Evolutionary conservation across 73 alveolate genomes (phyloP).

Genomic region (Uronychia binucleata): DNA sequence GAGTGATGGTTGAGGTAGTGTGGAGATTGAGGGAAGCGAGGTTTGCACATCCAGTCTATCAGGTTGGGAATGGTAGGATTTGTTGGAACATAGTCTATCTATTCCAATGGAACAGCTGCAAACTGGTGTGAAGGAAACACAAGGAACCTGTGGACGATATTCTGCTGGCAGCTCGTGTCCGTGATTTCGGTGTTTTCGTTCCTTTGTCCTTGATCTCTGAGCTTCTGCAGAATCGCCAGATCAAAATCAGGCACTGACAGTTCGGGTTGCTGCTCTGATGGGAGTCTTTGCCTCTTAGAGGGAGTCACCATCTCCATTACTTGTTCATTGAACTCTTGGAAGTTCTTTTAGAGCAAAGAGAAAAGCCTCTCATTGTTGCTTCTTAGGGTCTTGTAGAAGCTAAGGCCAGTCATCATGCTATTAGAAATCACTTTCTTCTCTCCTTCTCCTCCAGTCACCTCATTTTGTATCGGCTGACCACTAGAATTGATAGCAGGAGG

Average conservation of each 20-base stretch:
- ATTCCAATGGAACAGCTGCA: not conserved
- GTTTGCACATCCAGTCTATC: not conserved
- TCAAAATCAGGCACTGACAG: not conserved
- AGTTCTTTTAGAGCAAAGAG: not conserved
- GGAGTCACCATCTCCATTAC: not conserved
- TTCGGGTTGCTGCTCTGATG: not conserved
- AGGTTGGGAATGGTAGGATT: not conserved
- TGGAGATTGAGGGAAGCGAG: too few relatives aligned
- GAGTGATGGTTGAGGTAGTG: too few relatives aligned
- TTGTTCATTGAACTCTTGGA: too few relatives aligned
- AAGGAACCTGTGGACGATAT: not conserved
- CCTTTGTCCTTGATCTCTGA: not conserved
- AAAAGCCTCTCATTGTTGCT: not conserved
- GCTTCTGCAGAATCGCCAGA: not conserved
- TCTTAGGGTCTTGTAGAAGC: not conserved
- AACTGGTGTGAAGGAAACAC: not conserved
- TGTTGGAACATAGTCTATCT: not conserved
- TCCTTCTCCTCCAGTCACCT: too few relatives aligned
- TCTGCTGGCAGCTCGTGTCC: not conserved
- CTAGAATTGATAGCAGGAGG: too few relatives aligned
- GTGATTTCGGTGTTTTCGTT: not conserved
- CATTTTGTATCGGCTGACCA: too few relatives aligned
- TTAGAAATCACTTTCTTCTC: not conserved
- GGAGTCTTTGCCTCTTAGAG: not conserved
- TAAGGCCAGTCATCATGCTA: not conserved